Percentiles rank a stretch among this genome's conserved stretches.
Conservation (phyloP, 2,329 filamentous ascomycete species). For the Ploettnerulaceae sp. region DNA sequence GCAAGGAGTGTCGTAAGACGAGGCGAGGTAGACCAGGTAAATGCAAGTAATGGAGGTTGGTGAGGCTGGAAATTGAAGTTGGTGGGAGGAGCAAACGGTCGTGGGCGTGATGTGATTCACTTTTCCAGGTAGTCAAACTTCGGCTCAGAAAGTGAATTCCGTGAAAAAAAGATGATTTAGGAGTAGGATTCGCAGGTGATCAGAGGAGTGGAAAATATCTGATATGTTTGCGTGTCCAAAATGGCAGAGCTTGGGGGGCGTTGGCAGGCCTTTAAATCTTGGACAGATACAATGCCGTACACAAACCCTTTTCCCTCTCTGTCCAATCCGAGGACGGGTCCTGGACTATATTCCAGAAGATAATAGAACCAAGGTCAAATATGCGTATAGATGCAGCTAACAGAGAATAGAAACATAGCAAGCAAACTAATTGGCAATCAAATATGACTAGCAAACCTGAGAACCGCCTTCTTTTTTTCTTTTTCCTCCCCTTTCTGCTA, state of each 20-base stretch:
- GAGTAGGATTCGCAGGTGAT: not conserved
- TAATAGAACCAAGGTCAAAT: no score
- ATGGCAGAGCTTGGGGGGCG: not conserved
- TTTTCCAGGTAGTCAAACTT: no score
- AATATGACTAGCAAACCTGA: not conserved
- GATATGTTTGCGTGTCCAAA: not conserved
- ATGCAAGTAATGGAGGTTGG: no score
- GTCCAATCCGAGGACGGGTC: not conserved
- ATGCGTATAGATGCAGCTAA: not conserved
- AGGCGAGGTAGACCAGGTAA: no score
- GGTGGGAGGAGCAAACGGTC: no score
- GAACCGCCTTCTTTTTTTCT: constrained; percentile 1
- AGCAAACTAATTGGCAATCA: not conserved
- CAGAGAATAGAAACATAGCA: constrained; percentile 1
- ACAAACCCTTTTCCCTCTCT: not conserved
- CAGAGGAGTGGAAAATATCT: not conserved
- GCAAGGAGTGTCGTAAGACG: not conserved
- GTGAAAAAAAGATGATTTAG: no score
- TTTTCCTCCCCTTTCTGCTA: not conserved
- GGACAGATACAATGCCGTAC: not conserved
- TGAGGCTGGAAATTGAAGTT: no score
- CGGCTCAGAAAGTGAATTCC: no score
- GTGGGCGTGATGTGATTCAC: no score
- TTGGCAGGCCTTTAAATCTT: not conserved
- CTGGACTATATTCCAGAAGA: no score